phyloP scores from a whole-genome alignment of 108 stramenopile species.

The Nannochloropsis salina region DNA sequence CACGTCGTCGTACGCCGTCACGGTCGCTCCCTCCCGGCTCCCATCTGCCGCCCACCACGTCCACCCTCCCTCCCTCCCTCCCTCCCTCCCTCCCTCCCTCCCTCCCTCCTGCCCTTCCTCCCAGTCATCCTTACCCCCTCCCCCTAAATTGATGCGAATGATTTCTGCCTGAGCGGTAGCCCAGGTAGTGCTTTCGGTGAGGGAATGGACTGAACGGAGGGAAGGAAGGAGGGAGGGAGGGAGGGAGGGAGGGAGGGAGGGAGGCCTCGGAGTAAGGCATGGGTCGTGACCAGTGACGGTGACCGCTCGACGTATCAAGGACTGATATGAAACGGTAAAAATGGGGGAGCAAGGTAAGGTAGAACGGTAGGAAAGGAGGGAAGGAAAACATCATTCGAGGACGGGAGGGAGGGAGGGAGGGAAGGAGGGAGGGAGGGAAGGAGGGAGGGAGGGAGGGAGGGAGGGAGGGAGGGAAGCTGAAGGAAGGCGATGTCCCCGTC shows the following conservation, averaged over 20 bases:
- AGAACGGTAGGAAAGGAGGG: too few species aligned
- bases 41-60: not conserved
- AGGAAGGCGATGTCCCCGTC: not conserved
- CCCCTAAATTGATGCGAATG: too few species aligned
- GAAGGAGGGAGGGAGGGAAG: not conserved
- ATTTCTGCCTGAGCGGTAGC: too few species aligned
- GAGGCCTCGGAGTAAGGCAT: too few species aligned
- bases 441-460: not conserved
- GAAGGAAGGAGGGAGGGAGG: too few species aligned
- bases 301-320: too few species aligned
- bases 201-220: not conserved
- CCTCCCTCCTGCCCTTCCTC: not conserved
- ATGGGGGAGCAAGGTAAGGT: too few species aligned
- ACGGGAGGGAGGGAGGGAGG: constrained; percentile 1
- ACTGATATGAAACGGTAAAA: too few species aligned
- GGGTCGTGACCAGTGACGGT: too few species aligned
- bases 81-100: not conserved
- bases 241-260: too few species aligned
- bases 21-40: not conserved
- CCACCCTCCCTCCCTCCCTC: not conserved
- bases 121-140: not conserved
- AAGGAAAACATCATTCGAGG: too few species aligned
- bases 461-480: not conserved
- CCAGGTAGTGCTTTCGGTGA: not conserved
- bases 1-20: not conserved